A percentile compares a stretch with the other conserved stretches of the same genome.
phyloP scores from a whole-genome alignment of 2,329 filamentous ascomycete species.

The Diplodia intermedia region DNA sequence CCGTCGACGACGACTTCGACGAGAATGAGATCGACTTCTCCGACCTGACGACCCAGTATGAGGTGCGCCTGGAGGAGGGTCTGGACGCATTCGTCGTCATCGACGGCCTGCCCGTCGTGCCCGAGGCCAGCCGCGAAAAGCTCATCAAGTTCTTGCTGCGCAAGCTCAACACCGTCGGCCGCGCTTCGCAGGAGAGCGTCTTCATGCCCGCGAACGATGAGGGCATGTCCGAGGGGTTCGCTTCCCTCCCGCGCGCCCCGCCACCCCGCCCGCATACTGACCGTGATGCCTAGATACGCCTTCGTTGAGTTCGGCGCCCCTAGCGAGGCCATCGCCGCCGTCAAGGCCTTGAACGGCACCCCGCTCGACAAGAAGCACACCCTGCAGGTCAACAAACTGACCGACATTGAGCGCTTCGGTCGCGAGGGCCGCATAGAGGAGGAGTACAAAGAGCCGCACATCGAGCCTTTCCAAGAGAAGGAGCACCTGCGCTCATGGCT shows the following conservation, averaged over 20 bases:
- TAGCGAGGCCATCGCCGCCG: conserved; percentile 86
- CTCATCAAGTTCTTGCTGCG: conserved; percentile 94
- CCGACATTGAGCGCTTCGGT: conserved; percentile 95
- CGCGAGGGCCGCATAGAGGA: conserved; percentile 93
- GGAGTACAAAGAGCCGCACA: conserved; percentile 80
- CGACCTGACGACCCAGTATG: conserved; percentile 91
- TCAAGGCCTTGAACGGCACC: conserved; percentile 83
- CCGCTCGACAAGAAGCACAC: conserved; percentile 97
- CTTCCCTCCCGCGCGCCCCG: conserved; percentile 6
- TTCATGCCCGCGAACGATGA: conserved; percentile 93
- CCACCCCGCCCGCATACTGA: conserved; percentile 1
- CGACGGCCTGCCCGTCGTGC: conserved; percentile 90
- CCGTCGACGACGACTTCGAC: conserved; percentile 90
- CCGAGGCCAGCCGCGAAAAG: conserved; percentile 89
- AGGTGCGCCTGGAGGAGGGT: conserved; percentile 94
- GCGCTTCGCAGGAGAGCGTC: conserved; percentile 83
- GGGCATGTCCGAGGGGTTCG: conserved; percentile 84
- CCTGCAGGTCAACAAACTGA: conserved; percentile 95
- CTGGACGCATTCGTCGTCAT: conserved; percentile 96
- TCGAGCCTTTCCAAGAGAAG: conserved; percentile 86
- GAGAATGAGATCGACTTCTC: conserved; percentile 95
- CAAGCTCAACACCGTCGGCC: conserved; percentile 87
- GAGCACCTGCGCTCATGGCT: conserved; percentile 96
- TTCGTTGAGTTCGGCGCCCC: conserved; percentile 96
- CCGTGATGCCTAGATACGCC: conserved; percentile 71